These are phyloP conservation scores for Apostasia shenzhenica DNA, from an alignment of 106 monocot species.

Conservation along the genomic window DNA sequence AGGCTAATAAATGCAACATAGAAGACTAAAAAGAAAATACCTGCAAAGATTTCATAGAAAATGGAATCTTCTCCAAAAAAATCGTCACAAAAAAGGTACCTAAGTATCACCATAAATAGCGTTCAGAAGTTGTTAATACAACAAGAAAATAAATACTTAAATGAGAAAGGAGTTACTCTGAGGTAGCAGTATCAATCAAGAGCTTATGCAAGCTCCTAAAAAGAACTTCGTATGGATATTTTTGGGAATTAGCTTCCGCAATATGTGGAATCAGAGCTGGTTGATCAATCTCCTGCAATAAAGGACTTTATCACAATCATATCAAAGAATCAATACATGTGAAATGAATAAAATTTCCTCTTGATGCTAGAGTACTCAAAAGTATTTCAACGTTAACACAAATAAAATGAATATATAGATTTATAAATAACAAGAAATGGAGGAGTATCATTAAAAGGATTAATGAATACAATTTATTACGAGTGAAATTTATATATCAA, in stretches of 20 bases:
- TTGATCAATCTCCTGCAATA: constrained; percentile 88
- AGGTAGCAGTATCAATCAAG: constrained; percentile 97
- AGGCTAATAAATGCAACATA: too few species aligned
- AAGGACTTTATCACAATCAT: neutral
- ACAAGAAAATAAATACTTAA: neutral
- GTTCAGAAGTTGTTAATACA: neutral
- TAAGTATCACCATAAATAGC: constrained; percentile 15
- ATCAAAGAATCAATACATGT: neutral
- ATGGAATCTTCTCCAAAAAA: constrained; percentile 94
- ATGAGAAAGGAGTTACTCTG: constrained; percentile 50
- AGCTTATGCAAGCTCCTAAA: constrained; percentile 99
- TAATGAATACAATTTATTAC: too few species aligned
- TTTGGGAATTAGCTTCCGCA: constrained; percentile 91
- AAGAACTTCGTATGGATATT: constrained; percentile 96
- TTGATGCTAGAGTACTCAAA: neutral
- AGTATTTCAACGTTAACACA: neutral
- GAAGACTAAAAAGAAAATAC: constrained; percentile 22
- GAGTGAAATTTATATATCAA: too few species aligned
- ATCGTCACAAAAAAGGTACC: constrained; percentile 94
- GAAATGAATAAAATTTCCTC: neutral
- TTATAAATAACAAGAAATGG: neutral
- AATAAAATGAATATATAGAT: neutral
- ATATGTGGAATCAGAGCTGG: constrained; percentile 99
- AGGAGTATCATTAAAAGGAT: too few species aligned
- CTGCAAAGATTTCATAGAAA: constrained; percentile 96